Base-by-base conservation (phyloP, 2,329 filamentous ascomycete species). In the Paecilomyces sp. region DNA sequence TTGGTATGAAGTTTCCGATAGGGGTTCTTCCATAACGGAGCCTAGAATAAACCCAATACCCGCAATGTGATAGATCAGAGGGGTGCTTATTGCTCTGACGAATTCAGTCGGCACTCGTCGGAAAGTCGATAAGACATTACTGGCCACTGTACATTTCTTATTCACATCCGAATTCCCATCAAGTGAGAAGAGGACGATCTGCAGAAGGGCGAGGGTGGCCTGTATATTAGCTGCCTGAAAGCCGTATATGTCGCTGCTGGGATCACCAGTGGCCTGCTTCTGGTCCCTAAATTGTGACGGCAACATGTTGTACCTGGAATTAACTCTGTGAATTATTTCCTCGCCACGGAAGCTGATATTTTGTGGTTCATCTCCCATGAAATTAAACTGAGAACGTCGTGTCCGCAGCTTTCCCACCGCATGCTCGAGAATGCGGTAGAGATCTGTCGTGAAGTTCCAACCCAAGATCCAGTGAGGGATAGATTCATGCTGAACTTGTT, bases 401-500 rank as follows among this genome's bases (percentile, higher is more conserved):
- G 52, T 9, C 13, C 59, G 56, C 24, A 50, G 18, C 1, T 60
- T 56, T 57, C 68, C 67, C 9, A 76, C 66, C 11, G 77, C 78
- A 62, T 85, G 81, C 64, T 85, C 83, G 15, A 85, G 69, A 8
- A 85, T 75, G 4, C 82, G 78, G 64, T 84, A 85, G 0, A 85
- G 69, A 64, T 85, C 82, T 0, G 81, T 83, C 6, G 78, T 81
- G 60, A 83, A 84, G 67, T 85, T 85, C 81, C 81, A 85, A 18
- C 83, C 83, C 51, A 76, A 75, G 7, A 85, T 69, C 83, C 83
- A 85, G 5, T 61, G 52, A 3, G 58, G 62, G 57, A 61, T 57
- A 59, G 8, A 57, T 63, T 52, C 65, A 62, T 54, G 56, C 60
- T 60, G 64, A 61, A 18, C 18, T 18, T 47, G 36, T 15, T 15